Conservation (phyloP, 2,329 filamentous ascomycete genomes). For the Botryotinia narcissicola region DNA sequence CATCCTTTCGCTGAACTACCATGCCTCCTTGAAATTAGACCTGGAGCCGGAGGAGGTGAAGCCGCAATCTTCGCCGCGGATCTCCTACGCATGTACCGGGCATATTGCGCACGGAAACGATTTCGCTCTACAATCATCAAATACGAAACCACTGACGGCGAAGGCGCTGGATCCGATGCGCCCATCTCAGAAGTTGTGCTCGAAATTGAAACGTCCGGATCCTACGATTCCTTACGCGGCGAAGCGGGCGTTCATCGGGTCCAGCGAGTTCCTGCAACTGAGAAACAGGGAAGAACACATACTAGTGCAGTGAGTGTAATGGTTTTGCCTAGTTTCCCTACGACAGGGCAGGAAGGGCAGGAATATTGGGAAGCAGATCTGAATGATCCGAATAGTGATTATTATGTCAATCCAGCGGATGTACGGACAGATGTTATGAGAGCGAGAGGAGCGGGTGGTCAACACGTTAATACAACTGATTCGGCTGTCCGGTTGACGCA, state of each 20-base stretch:
- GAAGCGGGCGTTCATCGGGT: slow-evolving; percentile 96
- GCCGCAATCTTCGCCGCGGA: slow-evolving; percentile 87
- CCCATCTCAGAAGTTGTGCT: slow-evolving; percentile 85
- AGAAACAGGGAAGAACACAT: slow-evolving; percentile 86
- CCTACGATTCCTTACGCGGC: slow-evolving; percentile 77
- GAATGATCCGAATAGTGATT: slow-evolving; percentile 85
- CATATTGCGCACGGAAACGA: slow-evolving; percentile 68
- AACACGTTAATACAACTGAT: slow-evolving; percentile 98
- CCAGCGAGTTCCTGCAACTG: slow-evolving; percentile 87
- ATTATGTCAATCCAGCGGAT: slow-evolving; percentile 82
- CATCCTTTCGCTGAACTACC: slow-evolving; percentile 89
- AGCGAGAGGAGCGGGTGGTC: slow-evolving; percentile 85
- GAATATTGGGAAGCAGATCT: slow-evolving; percentile 58
- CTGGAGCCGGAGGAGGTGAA: slow-evolving; percentile 88
- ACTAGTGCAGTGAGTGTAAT: slow-evolving; percentile 91
- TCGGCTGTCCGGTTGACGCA: slow-evolving; percentile 93
- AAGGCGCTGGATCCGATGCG: slow-evolving; percentile 56
- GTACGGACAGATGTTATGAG: slow-evolving; percentile 87
- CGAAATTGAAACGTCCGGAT: slow-evolving; percentile 72
- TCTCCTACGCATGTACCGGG: slow-evolving; percentile 84
- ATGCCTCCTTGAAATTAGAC: slow-evolving; percentile 87
- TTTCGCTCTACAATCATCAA: slow-evolving; percentile 70
- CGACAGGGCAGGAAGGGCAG: slow-evolving; percentile 47
- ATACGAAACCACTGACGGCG: slow-evolving; percentile 72
- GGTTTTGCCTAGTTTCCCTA: slow-evolving; percentile 81